Percentiles rank a stretch among this genome's conserved stretches.
Evolutionary conservation across 2,329 filamentous ascomycete genomes (phyloP).

Genomic region (Neoscytalidium dimidiatum): DNA sequence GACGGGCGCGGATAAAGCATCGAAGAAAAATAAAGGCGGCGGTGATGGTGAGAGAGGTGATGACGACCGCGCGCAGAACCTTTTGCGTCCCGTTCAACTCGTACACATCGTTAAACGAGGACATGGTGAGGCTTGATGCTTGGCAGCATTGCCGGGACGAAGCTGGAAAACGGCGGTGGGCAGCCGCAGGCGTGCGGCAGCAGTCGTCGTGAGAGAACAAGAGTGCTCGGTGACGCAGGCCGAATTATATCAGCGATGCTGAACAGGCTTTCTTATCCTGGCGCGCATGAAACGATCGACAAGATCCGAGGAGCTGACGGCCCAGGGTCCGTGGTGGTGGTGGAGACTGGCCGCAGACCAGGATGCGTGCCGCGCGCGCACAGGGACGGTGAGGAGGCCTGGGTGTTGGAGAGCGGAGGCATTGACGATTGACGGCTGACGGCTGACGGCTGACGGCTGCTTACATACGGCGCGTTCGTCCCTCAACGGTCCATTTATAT

Average conservation of each 20-base stretch:
- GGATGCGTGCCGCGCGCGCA: not conserved
- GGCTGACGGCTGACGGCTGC: too few relatives aligned
- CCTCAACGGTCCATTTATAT: not conserved
- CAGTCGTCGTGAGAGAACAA: not conserved
- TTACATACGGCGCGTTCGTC: too few relatives aligned
- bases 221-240: not conserved
- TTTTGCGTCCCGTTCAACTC: not conserved
- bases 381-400: too few relatives aligned
- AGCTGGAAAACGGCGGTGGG: not conserved
- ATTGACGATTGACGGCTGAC: too few relatives aligned
- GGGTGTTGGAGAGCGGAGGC: not conserved
- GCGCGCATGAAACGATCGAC: slow-evolving; percentile 8
- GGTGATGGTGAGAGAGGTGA: not conserved
- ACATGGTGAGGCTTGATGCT: not conserved
- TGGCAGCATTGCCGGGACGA: not conserved
- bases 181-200: not conserved
- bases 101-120: not conserved
- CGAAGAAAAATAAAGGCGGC: not conserved
- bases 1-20: not conserved
- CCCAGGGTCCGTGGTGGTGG: not conserved
- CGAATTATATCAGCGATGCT: not conserved
- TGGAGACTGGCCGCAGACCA: not conserved
- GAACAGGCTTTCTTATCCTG: not conserved
- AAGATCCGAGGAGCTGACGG: not conserved
- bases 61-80: not conserved